phyloP scores from a whole-genome alignment of 192 early-diverging fungal genomes.

The Lunasporangiospora selenospora region DNA sequence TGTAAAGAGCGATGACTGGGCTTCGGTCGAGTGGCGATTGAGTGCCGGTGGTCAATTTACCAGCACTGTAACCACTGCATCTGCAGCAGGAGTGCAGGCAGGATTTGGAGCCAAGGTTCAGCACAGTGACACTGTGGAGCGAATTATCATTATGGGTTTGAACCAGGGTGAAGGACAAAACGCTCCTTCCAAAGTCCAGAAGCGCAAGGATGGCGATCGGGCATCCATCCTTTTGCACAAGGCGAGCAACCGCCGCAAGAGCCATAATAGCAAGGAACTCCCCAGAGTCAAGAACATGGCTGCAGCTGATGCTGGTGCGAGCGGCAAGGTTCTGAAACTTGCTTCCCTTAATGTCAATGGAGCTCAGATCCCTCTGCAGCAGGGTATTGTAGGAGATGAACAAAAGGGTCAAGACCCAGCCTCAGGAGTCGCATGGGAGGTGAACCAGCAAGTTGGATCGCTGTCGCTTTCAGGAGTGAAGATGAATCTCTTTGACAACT shows the following conservation, averaged over 20 bases:
- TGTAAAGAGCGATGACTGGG: not conserved
- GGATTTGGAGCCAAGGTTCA: constrained; percentile 1
- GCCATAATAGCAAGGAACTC: too few species aligned
- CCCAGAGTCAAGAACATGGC: too few species aligned
- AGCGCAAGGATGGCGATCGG: too few species aligned
- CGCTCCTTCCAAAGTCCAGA: too few species aligned
- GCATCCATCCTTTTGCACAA: too few species aligned
- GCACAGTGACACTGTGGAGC: constrained; percentile 19
- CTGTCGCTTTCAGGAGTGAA: constrained; percentile 28
- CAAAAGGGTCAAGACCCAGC: constrained; percentile 13
- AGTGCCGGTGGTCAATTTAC: constrained; percentile 9
- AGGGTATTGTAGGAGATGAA: constrained; percentile 11
- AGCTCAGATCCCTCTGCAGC: not conserved
- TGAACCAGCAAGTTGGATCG: constrained; percentile 13
- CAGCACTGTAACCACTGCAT: constrained; percentile 1
- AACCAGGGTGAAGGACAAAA: too few species aligned
- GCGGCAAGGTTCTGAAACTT: too few species aligned
- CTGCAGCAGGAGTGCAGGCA: not conserved
- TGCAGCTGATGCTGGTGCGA: too few species aligned
- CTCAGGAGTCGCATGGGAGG: constrained; percentile 14
- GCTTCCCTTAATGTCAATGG: constrained; percentile 40
- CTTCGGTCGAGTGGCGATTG: constrained; percentile 6
- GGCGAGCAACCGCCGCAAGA: too few species aligned
- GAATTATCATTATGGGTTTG: constrained; percentile 27
- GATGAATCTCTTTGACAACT: constrained; percentile 23